phyloP scores from a whole-genome alignment of 768 basidiomycete species.

The Lactifluus pinguis region DNA sequence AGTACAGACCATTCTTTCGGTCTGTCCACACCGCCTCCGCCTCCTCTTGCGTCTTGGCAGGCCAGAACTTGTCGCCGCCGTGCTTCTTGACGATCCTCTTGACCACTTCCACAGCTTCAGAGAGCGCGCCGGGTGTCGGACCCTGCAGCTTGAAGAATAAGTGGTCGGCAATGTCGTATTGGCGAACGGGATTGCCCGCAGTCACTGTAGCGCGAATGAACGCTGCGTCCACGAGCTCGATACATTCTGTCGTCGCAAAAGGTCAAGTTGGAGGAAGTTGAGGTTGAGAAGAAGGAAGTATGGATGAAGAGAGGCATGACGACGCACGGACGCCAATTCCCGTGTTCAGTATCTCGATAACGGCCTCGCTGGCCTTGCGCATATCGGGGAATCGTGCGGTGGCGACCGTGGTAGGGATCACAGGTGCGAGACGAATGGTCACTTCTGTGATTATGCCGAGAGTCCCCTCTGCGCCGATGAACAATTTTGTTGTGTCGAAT shows the following conservation, averaged over 20 bases:
- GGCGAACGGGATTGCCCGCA: slow-evolving; percentile 34
- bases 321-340: slow-evolving; percentile 69
- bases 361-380: slow-evolving; percentile 63
- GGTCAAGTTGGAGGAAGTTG: neutral
- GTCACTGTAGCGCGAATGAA: slow-evolving; percentile 58
- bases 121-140: slow-evolving; percentile 46
- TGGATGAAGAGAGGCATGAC: slow-evolving; percentile 1
- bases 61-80: slow-evolving; percentile 56
- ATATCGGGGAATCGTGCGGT: slow-evolving; percentile 76
- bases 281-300: neutral
- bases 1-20: slow-evolving; percentile 56
- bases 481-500: slow-evolving; percentile 76
- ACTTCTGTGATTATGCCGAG: slow-evolving; percentile 88
- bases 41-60: slow-evolving; percentile 56
- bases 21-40: slow-evolving; percentile 68
- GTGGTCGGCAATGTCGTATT: slow-evolving; percentile 36
- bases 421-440: slow-evolving; percentile 72
- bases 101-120: slow-evolving; percentile 52
- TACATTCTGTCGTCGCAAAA: slow-evolving; percentile 47
- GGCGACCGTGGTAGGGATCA: slow-evolving; percentile 76
- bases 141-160: slow-evolving; percentile 89
- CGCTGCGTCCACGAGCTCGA: slow-evolving; percentile 70
- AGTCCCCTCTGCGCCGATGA: slow-evolving; percentile 77
- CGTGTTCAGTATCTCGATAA: slow-evolving; percentile 58
- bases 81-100: slow-evolving; percentile 50